Base-by-base conservation (phyloP, 179 eudicot species). In the Pouteria campechiana region DNA sequence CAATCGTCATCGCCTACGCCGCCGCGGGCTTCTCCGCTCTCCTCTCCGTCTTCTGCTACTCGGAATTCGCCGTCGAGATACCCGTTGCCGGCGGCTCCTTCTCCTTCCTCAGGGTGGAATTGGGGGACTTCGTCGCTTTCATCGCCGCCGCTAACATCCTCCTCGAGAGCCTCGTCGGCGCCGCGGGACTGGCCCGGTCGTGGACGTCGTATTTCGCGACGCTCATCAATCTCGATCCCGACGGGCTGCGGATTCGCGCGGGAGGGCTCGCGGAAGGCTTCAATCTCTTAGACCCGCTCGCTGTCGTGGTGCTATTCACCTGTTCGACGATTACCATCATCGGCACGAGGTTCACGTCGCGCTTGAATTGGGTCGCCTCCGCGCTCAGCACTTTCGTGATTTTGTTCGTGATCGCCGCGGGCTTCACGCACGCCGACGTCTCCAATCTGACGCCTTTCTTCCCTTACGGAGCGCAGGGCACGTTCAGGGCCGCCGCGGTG, bases 11-110 rank as follows among this genome's bases (percentile, higher is more conserved):
- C 16, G 67, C 97, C 3, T 89, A 85, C 34, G 93, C 79, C 1
- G 50, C 60, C 31, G 81, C 97, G 1, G 97, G 97, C 28, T n/a
- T 86, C 19, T 89, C 97, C 15, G 93, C 97, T 1, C 45, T 89
- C 13, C 65, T 85, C n/a, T 89, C 95, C 3, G 97, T 81, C 18
- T 73, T 89, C 42, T 85, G 93, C 32, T 89, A 85, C 64, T 68
- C 97, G 3, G 95, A 89, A 19, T 89, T 89, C 52, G 54, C 80
- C 5, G 97, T 85, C 7, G 95, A 89, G 32, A 59, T 89, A 6
- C 97, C 97, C 2, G 75, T 74, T 29, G 97, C 97, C 32, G 95
- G 95, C 2, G 95, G 95, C 1, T 89, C 97, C 4, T 85, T 89
- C 53, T 81, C 97, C 1, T 89, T 61, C 47, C 73, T 89, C 12